Base-by-base conservation (phyloP, 208 protist genomes). In the Acanthamoeba lenticulata region DNA sequence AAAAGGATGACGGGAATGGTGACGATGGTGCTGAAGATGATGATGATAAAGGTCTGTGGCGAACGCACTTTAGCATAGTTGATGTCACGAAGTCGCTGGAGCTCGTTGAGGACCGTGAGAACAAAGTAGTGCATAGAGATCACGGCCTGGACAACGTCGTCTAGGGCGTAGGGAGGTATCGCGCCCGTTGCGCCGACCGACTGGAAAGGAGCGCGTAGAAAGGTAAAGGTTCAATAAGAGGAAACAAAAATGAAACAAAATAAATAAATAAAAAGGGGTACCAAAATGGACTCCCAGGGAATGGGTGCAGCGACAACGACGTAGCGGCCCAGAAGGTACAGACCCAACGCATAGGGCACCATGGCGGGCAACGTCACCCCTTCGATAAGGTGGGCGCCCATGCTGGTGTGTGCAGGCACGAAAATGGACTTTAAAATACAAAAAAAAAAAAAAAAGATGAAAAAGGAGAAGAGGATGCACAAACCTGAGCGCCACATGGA, bases 81-180 rank as follows among this genome's bases (percentile, higher is more conserved):
- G 57, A 91, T 91, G 85, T 57, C 57, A 42, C 32, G 62, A 24
- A 91, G 85, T 19, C 85, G 60, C 57, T 91, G 38, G 47, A 91
- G 62, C 32, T 91, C 85, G 3, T 40, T n/a, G 52, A 44, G 32
- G 55, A 91, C n/a, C 34, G 85, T 91, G 27, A 47, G 32, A 2
- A 65, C 32, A 24, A 67, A 57, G 38, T 69, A 32, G 13, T 91
- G 34, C n/a, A 67, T 24, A 2, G 85, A 69, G n/a, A 72, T 32
- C 9, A 91, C 38, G 7, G 42, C 32, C 32, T 67, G 85, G 24
- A 67, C 85, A 27, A 91, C 45, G 24, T 91, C 85, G n/a, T 91
- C 85, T 9, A 91, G 4, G 0, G 85, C 24, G 85, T 91, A 91
- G n/a, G 85, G 85, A 40, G 21, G 32, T 47, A 11, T 47, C 21